Base-by-base conservation (phyloP, 306 rosid species). In the Fragaria ananassa region DNA sequence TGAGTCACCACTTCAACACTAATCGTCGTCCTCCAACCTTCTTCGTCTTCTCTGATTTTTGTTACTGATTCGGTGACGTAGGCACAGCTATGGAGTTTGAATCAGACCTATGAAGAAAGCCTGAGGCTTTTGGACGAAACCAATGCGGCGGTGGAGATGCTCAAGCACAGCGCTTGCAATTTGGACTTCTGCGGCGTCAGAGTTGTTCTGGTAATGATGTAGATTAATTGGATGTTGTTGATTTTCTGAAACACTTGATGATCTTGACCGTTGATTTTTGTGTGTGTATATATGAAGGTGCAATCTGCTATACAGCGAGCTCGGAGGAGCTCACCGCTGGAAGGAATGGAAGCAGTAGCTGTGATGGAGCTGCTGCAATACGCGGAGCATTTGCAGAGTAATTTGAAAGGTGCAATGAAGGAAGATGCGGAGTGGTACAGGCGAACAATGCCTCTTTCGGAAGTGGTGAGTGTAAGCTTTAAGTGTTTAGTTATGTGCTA, bases 361-460 rank as follows among this genome's bases (percentile, higher is more conserved):
- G 77, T 92, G 76, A 77, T 76, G 72, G 41, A 85, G 76, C 91
- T 95, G 73, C 87, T 95, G 72, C 88, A 85, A 79, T 83, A 71
- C 80, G 89, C 93, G 23, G 97, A 95, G 23, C 68, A 79, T 49
- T 78, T 95, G 86, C 96, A 85, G 84, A 81, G 77, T 81, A 88
- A 86, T 81, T 75, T 95, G 45, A 89, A 89, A 80, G 88, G 86
- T 66, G 81, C 93, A 57, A 81, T 92, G 37, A 88, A 88, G 87
- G 92, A 88, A 83, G 96, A 87, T 47, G 82, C 79, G 41, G 93
- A 95, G 80, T 90, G 97, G 97, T 74, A 83, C 64, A 58, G 80
- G 58, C 97, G 90, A 71, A 90, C 90, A 82, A 92, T 90, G 97
- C 97, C 98, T 78, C 89, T 95, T 68, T 70, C 97, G 13, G 89